A percentile compares a stretch with the other conserved stretches of the same genome.
These are phyloP conservation scores for Ophiostoma himal-ulmi DNA, from an alignment of 2,329 filamentous ascomycete genomes.

Conservation along the genomic window DNA sequence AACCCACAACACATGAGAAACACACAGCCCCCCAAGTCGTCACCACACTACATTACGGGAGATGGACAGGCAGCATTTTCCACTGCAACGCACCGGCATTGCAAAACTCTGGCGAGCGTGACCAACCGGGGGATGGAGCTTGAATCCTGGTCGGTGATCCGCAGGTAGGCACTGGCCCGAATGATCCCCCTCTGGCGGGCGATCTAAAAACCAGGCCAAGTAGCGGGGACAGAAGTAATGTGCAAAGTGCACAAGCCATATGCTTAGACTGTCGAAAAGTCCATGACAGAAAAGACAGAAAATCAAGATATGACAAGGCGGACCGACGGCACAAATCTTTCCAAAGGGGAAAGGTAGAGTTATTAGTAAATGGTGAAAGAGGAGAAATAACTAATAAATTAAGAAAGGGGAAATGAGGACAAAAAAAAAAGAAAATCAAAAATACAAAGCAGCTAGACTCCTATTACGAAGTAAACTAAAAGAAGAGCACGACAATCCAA, in stretches of 20 bases:
- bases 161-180: slow-evolving; percentile 17
- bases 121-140: slow-evolving; percentile 14
- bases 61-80: slow-evolving; percentile 10
- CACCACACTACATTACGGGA: neutral
- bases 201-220: slow-evolving; percentile 16
- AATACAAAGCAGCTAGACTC: neutral
- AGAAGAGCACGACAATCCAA: neutral
- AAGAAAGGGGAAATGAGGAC: neutral
- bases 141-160: slow-evolving; percentile 21
- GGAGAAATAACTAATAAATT: neutral
- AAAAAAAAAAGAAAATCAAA: neutral
- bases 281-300: neutral
- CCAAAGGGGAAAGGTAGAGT: neutral
- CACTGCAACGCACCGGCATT: slow-evolving; percentile 17
- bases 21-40: neutral
- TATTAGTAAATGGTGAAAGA: neutral
- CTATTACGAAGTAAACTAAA: neutral
- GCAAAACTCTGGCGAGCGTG: slow-evolving; percentile 17
- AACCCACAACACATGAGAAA: neutral
- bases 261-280: neutral
- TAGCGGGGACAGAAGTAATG: neutral
- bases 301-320: neutral
- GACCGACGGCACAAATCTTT: neutral
- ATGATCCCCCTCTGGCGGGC: slow-evolving; percentile 18
- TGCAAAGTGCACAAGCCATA: neutral